Base-by-base conservation (phyloP, 345 rosid genomes). In the Citrus reticulata region DNA sequence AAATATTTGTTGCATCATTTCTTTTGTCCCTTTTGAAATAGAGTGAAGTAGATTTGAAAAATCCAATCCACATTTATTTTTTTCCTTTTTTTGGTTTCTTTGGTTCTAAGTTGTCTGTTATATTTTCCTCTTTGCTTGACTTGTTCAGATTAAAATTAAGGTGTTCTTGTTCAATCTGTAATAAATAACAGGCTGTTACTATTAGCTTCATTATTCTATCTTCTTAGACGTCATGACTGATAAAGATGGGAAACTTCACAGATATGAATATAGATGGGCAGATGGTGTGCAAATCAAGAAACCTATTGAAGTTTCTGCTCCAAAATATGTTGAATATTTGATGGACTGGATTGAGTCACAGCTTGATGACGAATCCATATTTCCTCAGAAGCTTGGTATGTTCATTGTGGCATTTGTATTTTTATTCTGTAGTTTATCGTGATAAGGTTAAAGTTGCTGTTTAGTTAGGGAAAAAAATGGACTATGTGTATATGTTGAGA, bases 241-340 rank as follows among this genome's bases (percentile, higher is more conserved):
- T 35, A 68, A 71, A 20, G 39, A 69, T 67, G 70, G 46, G 25
- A 46, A 75, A 65, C 16, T 39, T 83, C 80, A 65, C 90, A 95
- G 99, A 87, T 96, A 96, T 17, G 99, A 96, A 69, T 96, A 96
- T 81, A 88, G 99, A 86, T 96, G 99, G 99, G 99, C 99, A 37
- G 99, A 96, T 89, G 99, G 99, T 58, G 98, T 96, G 25, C 95
- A 91, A 83, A 94, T 96, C 83, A 96, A 96, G 91, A 96, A 93
- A 83, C 99, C 99, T 5, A 96, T 96, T 13, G 99, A 96, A 82
- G 99, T 96, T 66, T 96, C 99, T 67, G 99, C 99, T 80, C 98
- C 99, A 77, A 96, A 94, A 84, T 96, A 96, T 84, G 99, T 96
- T 20, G 99, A 96, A 76, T 96, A 93, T 87, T 87, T 96, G 29